phyloP scores from a whole-genome alignment of 1,284 basidiomycete species.

The Sanghuangporus baumii region DNA sequence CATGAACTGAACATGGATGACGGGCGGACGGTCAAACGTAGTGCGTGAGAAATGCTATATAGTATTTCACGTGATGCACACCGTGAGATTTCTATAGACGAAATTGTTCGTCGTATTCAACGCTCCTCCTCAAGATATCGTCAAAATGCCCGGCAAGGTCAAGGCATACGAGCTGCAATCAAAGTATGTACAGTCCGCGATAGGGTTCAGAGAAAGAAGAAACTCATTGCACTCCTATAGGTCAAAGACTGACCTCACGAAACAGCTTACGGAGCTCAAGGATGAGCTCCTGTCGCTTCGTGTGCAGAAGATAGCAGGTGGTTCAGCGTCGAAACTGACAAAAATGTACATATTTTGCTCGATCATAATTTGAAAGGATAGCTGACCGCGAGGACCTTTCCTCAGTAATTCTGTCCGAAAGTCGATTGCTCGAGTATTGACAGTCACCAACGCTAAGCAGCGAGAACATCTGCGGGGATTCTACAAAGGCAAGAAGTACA shows the following conservation, averaged over 20 bases:
- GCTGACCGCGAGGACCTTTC: constrained; percentile 9
- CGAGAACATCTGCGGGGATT: constrained; percentile 96
- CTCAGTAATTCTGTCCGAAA: constrained; percentile 93
- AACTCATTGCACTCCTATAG: constrained; percentile 37
- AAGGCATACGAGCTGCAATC: constrained; percentile 98
- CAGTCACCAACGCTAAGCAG: constrained; percentile 98
- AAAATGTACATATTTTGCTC: constrained; percentile 74
- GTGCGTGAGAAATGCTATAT: background rate
- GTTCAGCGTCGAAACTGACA: constrained; percentile 92
- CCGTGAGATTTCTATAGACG: background rate
- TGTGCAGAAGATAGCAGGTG: constrained; percentile 98
- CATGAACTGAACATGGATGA: background rate
- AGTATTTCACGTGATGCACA: background rate
- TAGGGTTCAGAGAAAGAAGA: constrained; percentile 11
- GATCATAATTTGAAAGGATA: background rate
- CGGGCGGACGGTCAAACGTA: background rate
- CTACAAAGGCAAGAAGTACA: constrained; percentile 97
- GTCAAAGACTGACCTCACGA: constrained; percentile 96
- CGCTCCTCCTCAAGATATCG: constrained; percentile 6
- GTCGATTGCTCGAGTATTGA: constrained; percentile 97
- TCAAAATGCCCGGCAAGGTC: constrained; percentile 82
- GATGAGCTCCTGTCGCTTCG: constrained; percentile 89
- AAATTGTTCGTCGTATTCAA: background rate
- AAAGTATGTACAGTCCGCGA: constrained; percentile 60
- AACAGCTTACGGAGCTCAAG: constrained; percentile 95